Conservation (phyloP, 192 early-diverging fungal species). For the Coemansia sp. region DNA sequence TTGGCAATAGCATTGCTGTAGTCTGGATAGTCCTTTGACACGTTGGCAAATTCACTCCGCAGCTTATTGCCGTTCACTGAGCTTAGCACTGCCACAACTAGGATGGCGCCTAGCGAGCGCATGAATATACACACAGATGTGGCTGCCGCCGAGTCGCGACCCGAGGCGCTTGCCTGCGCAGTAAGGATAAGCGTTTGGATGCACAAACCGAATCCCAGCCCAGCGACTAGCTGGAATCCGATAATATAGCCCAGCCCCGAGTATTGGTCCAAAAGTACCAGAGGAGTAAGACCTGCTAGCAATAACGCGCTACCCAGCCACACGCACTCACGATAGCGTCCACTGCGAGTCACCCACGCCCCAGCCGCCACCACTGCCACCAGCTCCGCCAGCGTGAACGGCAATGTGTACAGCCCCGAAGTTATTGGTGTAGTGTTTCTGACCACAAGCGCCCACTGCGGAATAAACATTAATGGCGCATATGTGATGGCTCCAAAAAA, state of each 20-base stretch:
- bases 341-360: constrained; percentile 4
- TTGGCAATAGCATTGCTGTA: constrained; percentile 1
- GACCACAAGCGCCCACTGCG: constrained; percentile 16
- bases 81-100: constrained; percentile 17
- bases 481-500: constrained; percentile 18
- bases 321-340: constrained; percentile 13
- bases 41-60: neutral
- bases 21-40: neutral
- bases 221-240: constrained; percentile 9
- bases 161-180: constrained; percentile 7
- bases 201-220: constrained; percentile 9
- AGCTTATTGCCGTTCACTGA: constrained; percentile 10
- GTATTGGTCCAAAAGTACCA: constrained; percentile 7
- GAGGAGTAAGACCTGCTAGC: constrained; percentile 1
- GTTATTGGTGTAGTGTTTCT: constrained; percentile 15
- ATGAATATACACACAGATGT: constrained; percentile 18
- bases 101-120: constrained; percentile 9
- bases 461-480: constrained; percentile 13
- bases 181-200: constrained; percentile 18
- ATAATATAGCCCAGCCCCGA: constrained; percentile 1
- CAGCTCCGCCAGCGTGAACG: constrained; percentile 7
- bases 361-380: constrained; percentile 3
- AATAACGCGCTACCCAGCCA: constrained; percentile 6
- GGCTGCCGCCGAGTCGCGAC: constrained; percentile 9
- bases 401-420: constrained; percentile 12